Percentiles rank a stretch among this genome's conserved stretches.
Conservation (phyloP, 1,139 yeast genomes). For the Eremothecium gossypii region DNA sequence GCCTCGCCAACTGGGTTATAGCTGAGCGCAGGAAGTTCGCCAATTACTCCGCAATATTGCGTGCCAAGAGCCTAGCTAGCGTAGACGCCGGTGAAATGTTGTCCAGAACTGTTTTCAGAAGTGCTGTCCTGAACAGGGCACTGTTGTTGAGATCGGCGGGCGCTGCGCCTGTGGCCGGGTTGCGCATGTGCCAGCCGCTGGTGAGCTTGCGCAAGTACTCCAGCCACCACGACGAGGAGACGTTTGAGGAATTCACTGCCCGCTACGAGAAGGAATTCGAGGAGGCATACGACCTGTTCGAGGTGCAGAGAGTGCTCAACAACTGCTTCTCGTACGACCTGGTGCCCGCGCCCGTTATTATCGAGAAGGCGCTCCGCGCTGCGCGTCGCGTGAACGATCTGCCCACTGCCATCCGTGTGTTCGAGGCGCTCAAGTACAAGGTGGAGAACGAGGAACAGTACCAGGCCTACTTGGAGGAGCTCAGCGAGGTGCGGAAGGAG, state of each 20-base stretch:
- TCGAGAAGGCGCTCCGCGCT: constrained; percentile 93
- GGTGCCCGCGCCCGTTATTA: constrained; percentile 95
- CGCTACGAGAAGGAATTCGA: constrained; percentile 95
- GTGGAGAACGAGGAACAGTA: constrained; percentile 92
- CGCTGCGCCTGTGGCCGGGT: constrained; percentile 11
- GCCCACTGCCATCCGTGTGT: constrained; percentile 97
- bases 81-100: constrained; percentile 15
- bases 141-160: constrained; percentile 13
- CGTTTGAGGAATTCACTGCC: constrained; percentile 89
- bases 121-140: constrained; percentile 19
- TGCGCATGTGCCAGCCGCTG: constrained; percentile 6
- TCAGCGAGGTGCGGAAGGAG: constrained; percentile 84
- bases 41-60: too few species aligned
- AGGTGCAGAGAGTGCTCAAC: constrained; percentile 89
- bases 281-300: constrained; percentile 95
- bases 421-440: constrained; percentile 87
- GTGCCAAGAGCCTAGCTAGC: too few species aligned
- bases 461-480: constrained; percentile 90
- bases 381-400: constrained; percentile 98
- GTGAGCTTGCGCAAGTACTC: constrained; percentile 55
- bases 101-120: constrained; percentile 27
- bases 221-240: constrained; percentile 58
- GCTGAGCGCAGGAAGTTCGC: too few species aligned
- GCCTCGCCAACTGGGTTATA: too few species aligned
- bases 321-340: constrained; percentile 97